Evolutionary conservation across 2,329 filamentous ascomycete species (phyloP).

Genomic region (Colletotrichum sp.): DNA sequence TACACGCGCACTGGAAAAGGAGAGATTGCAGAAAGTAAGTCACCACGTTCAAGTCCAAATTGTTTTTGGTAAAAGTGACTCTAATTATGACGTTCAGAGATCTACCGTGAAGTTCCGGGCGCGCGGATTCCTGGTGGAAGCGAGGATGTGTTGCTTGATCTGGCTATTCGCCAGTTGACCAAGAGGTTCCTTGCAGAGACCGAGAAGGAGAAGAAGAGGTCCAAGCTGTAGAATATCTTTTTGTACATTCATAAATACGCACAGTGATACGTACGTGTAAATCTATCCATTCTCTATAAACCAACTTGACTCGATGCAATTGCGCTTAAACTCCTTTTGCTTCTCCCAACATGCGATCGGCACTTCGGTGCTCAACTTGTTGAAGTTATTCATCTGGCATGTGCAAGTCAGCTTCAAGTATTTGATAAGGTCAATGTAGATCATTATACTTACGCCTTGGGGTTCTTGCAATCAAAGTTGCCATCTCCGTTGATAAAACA

Average conservation of each 20-base stretch:
- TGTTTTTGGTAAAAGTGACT: no score
- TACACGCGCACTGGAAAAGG: conserved; percentile 74
- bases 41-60: not conserved
- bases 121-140: conserved; percentile 25
- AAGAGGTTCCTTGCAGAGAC: conserved; percentile 21
- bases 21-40: conserved; percentile 72
- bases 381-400: not conserved
- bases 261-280: not conserved
- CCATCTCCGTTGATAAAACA: not conserved
- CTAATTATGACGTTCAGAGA: conserved; percentile 14
- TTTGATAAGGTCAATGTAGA: not conserved
- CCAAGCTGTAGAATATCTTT: not conserved
- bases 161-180: conserved; percentile 26
- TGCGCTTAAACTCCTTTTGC: not conserved
- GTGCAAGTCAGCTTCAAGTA: not conserved
- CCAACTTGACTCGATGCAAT: not conserved
- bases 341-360: not conserved
- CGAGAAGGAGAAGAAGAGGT: not conserved
- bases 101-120: conserved; percentile 33
- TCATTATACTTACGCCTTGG: not conserved
- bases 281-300: not conserved
- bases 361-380: not conserved
- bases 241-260: not conserved
- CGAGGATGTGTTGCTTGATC: conserved; percentile 27
- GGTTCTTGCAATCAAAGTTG: not conserved